Evolutionary conservation across 2,329 filamentous ascomycete species (phyloP).

Genomic region (Colletotrichum lini): DNA sequence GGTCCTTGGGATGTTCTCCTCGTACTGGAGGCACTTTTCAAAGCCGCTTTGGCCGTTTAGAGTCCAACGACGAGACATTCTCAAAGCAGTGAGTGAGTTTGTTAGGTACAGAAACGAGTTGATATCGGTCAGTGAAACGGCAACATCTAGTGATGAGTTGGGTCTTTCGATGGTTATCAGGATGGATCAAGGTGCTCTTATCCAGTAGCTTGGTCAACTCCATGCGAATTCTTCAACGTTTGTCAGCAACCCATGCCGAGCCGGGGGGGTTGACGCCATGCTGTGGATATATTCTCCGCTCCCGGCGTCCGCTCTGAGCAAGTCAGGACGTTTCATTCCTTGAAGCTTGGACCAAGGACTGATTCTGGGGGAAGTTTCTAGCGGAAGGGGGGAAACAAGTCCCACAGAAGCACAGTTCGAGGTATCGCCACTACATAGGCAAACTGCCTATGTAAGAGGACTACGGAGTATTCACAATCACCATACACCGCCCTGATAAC

Average conservation of each 20-base stretch:
- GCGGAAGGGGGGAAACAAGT: not conserved
- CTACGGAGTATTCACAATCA: no score
- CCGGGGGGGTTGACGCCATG: not conserved
- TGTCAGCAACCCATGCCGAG: not conserved
- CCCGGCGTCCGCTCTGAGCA: not conserved
- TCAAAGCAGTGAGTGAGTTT: no score
- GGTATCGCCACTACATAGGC: not conserved
- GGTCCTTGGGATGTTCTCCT: slow-evolving; percentile 44
- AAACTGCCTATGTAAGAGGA: not conserved
- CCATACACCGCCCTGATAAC: no score
- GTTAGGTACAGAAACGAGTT: not conserved
- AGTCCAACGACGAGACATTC: slow-evolving; percentile 52
- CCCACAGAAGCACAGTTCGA: no score
- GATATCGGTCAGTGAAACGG: not conserved
- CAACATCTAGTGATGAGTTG: not conserved
- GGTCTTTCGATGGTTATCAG: not conserved
- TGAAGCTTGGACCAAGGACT: not conserved
- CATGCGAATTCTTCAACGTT: not conserved
- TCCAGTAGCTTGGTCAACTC: no score
- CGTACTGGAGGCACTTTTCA: slow-evolving; percentile 52
- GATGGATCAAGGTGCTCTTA: no score
- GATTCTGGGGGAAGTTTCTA: not conserved
- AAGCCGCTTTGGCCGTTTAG: slow-evolving; percentile 53
- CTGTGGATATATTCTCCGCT: not conserved
- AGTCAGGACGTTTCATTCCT: not conserved